Percentiles rank a stretch among this genome's conserved stretches.
phyloP scores from a whole-genome alignment of 106 monocot species.

The Acorus calamus region DNA sequence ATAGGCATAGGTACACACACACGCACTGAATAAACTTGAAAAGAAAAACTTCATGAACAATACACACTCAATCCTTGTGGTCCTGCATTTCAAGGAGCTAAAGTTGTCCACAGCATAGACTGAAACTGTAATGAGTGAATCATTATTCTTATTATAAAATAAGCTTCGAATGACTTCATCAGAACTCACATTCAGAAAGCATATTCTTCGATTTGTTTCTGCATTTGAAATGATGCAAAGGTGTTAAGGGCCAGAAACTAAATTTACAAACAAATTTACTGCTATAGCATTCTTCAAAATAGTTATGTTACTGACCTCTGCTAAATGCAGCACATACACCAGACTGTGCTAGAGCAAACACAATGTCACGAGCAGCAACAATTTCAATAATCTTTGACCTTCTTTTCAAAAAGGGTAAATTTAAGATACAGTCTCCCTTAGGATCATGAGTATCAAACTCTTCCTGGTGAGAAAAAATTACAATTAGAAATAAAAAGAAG shows the following conservation, averaged over 20 bases:
- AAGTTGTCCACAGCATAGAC: conserved; percentile 79
- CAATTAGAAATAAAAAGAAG: background rate
- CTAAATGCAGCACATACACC: conserved; percentile 82
- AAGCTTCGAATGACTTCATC: conserved; percentile 84
- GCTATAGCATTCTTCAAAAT: background rate
- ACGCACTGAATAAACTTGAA: too few species aligned
- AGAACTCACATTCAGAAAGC: conserved; percentile 76
- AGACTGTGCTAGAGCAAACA: conserved; percentile 69
- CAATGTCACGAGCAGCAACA: conserved; percentile 55
- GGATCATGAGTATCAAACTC: conserved; percentile 77
- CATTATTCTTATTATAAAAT: conserved; percentile 83
- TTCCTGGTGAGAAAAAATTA: conserved; percentile 34
- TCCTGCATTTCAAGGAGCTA: conserved; percentile 80
- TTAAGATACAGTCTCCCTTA: conserved; percentile 28
- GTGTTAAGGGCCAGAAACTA: background rate
- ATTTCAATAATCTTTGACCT: conserved; percentile 76
- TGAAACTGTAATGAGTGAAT: conserved; percentile 83
- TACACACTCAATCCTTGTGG: conserved; percentile 66
- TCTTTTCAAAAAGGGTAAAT: conserved; percentile 55
- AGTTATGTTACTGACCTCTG: conserved; percentile 44
- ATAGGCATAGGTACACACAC: too few species aligned
- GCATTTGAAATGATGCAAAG: background rate
- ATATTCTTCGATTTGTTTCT: conserved; percentile 73
- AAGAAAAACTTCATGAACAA: background rate
- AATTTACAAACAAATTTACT: background rate